Evolutionary conservation across 2,329 filamentous ascomycete genomes (phyloP).

Genomic region (Diplodia mutila): DNA sequence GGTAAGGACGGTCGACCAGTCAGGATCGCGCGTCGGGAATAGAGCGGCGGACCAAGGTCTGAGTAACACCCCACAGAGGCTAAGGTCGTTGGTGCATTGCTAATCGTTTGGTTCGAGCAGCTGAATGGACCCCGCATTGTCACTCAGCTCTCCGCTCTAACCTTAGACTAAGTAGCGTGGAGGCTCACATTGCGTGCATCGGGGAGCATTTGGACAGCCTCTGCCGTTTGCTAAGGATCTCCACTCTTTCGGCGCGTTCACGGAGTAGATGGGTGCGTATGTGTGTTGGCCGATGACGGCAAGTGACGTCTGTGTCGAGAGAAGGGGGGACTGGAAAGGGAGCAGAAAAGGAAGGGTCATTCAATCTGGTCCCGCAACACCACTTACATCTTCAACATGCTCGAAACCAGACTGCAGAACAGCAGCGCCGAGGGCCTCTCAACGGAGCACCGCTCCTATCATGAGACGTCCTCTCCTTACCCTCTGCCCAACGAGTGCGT

Average conservation of each 20-base stretch:
- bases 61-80: not conserved
- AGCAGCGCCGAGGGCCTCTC: not conserved
- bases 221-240: not conserved
- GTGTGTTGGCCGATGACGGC: not conserved
- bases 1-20: not conserved
- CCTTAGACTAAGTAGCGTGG: not conserved
- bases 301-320: not conserved
- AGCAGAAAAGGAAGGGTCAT: not conserved
- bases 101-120: not conserved
- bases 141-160: not conserved
- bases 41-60: not conserved
- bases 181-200: not conserved
- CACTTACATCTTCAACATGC: not conserved
- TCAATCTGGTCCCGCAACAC: not conserved
- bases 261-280: too few relatives aligned
- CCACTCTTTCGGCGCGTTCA: not conserved
- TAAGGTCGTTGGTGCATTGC: not conserved
- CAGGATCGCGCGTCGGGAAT: not conserved
- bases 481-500: conserved; percentile 33
- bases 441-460: conserved; percentile 25
- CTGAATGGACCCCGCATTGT: not conserved
- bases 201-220: not conserved
- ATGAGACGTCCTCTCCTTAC: conserved; percentile 30
- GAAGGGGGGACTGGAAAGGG: not conserved
- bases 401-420: not conserved